Evolutionary conservation across 2,329 filamentous ascomycete genomes (phyloP), one percentile per base, ranked within the genome.

Genomic region (Arthrobotrys conoides): DNA sequence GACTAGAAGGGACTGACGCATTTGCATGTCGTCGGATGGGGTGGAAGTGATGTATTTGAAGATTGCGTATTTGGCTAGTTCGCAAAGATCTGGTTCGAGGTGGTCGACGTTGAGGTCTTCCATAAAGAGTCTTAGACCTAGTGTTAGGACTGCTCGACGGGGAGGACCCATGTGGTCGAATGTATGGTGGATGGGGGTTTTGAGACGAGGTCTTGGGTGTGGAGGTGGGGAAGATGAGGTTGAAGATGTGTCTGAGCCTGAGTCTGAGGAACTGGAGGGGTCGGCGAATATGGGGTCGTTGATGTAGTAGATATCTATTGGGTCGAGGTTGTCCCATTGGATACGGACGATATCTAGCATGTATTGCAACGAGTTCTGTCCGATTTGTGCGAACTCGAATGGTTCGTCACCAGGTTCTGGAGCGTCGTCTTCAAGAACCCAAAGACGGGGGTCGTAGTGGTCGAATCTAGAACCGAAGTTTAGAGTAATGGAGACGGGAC

Each of bases 31-130:
- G 3, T 65, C 53, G 2, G 44, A 30, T 10, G 61, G 63, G 0
- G 22, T 61, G 48, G 33, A 33, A 4, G n/a, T 36, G 30, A 78
- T 72, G 24, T 72, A 78, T 22, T 55, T 38, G 22, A 61, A 72
- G 9, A 72, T 63, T n/a, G 68, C 75, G 24, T 38, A 69, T 46
- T 71, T 22, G 8, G 71, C 30, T 30, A 71, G 64, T 18, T 68
- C 18, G 5, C 22, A 3, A 1, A 78, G 16, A 57, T 78, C 75
- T 38, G 33, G n/a, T 20, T 78, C 63, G 9, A 72, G 16, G 5
- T 30, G 18, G 18, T 18, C 10, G 14, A 27, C 27, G 5, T 48
- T 22, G 5, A 66, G 48, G n/a, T 65, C 65, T n/a, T 65, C 20
- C 14, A n/a, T 22, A 10, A 71, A 24, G 6, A 78, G 18, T 24